Conservation (phyloP, 2,329 filamentous ascomycete species). For the Aspergillus ruber region DNA sequence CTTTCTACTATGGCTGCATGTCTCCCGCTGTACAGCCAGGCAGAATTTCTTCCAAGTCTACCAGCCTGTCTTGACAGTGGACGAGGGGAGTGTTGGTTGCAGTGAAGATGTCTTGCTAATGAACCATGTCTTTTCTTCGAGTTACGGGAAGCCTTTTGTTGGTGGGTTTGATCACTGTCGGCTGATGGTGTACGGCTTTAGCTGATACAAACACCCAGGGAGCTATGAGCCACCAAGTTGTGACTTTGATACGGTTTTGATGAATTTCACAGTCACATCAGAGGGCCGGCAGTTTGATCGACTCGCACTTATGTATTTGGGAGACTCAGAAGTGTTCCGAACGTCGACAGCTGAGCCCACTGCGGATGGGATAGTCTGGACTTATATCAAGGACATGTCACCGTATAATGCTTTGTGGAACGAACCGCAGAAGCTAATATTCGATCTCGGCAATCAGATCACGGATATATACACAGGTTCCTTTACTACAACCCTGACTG, state of each 20-base stretch:
- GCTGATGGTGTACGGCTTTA: no score
- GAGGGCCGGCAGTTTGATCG: constrained; percentile 70
- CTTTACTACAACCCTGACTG: constrained; percentile 68
- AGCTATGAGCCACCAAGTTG: constrained; percentile 61
- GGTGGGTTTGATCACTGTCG: constrained; percentile 42
- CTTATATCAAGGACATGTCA: constrained; percentile 73
- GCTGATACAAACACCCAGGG: constrained; percentile 35
- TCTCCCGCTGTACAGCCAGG: background rate
- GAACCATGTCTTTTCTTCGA: constrained; percentile 63
- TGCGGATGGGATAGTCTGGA: constrained; percentile 63
- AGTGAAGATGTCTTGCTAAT: constrained; percentile 52
- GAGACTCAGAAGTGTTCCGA: constrained; percentile 72
- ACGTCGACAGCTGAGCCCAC: constrained; percentile 79
- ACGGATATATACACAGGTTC: constrained; percentile 64
- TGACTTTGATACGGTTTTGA: constrained; percentile 64
- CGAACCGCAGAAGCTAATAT: constrained; percentile 65
- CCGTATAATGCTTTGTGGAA: constrained; percentile 64
- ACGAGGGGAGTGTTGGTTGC: constrained; percentile 13
- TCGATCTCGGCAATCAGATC: constrained; percentile 70
- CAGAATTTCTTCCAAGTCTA: constrained; percentile 62
- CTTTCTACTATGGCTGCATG: background rate
- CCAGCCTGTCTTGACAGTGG: constrained; percentile 55
- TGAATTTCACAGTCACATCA: constrained; percentile 70
- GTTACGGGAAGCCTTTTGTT: constrained; percentile 67
- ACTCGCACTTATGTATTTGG: constrained; percentile 67